phyloP scores from a whole-genome alignment of 2,329 filamentous ascomycete species.

The Penicillium sp. region DNA sequence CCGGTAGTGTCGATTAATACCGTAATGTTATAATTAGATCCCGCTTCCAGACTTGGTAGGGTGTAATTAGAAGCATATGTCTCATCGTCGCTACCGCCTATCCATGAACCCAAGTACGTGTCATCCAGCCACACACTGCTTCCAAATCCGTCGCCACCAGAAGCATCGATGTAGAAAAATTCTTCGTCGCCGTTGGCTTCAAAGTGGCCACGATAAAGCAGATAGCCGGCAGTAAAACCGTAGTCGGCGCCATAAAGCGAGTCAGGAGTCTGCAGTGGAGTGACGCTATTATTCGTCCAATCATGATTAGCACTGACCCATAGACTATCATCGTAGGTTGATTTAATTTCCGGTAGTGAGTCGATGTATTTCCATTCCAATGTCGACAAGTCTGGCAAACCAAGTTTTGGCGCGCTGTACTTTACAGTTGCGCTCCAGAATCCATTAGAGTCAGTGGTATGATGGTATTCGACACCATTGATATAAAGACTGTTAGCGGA shows the following conservation, averaged over 20 bases:
- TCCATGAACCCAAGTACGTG: conserved; percentile 61
- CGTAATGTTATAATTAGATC: conserved; percentile 59
- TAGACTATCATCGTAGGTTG: conserved; percentile 62
- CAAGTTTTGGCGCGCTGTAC: conserved; percentile 49
- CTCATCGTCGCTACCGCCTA: conserved; percentile 49
- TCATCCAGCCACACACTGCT: conserved; percentile 63
- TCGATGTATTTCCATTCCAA: conserved; percentile 68
- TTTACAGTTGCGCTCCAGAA: conserved; percentile 51
- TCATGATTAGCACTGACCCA: conserved; percentile 60
- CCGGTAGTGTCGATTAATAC: conserved; percentile 71
- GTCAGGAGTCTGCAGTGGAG: conserved; percentile 58
- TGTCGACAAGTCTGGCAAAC: conserved; percentile 54
- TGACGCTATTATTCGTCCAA: conserved; percentile 58
- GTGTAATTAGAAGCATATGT: conserved; percentile 56
- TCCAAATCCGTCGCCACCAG: conserved; percentile 66
- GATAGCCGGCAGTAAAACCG: conserved; percentile 65
- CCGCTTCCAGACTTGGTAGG: conserved; percentile 51
- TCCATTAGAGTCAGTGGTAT: conserved; percentile 41
- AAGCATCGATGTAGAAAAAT: conserved; percentile 54
- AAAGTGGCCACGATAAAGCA: conserved; percentile 69
- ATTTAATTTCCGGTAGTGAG: conserved; percentile 64
- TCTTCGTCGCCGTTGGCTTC: conserved; percentile 58
- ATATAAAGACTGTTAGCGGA: conserved; percentile 56
- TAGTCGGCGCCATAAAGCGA: conserved; percentile 69
- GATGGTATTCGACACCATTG: conserved; percentile 51